phyloP scores from a whole-genome alignment of 805 yeast species.

The Candida michaelii region DNA sequence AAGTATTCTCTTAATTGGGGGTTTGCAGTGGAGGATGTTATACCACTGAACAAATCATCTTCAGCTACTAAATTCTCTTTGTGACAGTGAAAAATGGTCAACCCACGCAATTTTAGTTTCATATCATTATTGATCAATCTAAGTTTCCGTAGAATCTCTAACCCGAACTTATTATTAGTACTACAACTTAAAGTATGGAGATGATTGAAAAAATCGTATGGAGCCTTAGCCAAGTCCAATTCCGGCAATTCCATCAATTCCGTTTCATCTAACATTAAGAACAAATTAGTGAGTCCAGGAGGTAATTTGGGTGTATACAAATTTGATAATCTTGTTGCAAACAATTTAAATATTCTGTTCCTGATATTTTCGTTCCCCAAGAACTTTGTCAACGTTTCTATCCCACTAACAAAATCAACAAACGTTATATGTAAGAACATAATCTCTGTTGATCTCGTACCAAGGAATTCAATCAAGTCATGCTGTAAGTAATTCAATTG shows the following conservation, averaged over 20 bases:
- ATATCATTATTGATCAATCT: conserved; percentile 20
- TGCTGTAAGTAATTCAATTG: conserved; percentile 20
- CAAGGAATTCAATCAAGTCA: conserved; percentile 27
- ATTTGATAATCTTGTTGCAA: conserved; percentile 24
- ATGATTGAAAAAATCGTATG: conserved; percentile 22
- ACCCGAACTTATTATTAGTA: conserved; percentile 32
- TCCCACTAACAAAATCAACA: conserved; percentile 25
- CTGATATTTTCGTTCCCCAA: conserved; percentile 24
- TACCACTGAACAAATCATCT: conserved; percentile 11
- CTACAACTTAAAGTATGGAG: conserved; percentile 31
- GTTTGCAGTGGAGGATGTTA: conserved; percentile 1
- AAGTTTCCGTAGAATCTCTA: conserved; percentile 25
- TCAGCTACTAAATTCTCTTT: conserved; percentile 18
- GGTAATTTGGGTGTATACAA: conserved; percentile 28
- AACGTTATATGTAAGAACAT: conserved; percentile 34
- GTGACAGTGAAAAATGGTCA: conserved; percentile 35
- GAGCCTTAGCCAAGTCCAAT: conserved; percentile 22
- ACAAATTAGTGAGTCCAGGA: conserved; percentile 28
- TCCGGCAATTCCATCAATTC: conserved; percentile 21
- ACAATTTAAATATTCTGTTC: conserved; percentile 29
- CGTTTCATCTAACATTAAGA: conserved; percentile 31
- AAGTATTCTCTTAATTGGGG: conserved; percentile 10
- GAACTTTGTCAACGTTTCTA: conserved; percentile 25
- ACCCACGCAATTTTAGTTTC: conserved; percentile 27
- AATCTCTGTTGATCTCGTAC: conserved; percentile 21